Base-by-base conservation (phyloP, 2,329 filamentous ascomycete genomes). In the Ceratocystis smalleyi region DNA sequence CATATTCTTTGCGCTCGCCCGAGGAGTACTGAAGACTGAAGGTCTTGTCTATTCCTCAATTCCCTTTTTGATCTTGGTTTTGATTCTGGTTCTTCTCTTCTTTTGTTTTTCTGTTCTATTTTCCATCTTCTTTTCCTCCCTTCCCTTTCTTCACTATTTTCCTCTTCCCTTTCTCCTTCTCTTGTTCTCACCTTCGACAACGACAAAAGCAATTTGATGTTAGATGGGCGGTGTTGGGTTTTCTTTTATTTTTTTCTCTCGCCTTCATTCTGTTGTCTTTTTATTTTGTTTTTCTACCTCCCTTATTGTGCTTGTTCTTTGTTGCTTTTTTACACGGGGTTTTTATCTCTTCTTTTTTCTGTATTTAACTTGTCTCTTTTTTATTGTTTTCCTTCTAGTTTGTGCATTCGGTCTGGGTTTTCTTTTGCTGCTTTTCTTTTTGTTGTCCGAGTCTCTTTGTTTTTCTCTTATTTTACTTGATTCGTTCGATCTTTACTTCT, bases 241-340 rank as follows among this genome's bases (percentile, higher is more conserved):
- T 51, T 57, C 54, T 54, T 61, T 45, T 43, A 17, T 40, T 65
- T 64, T 61, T 22, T 61, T 62, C 12, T 19, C 49, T 22, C 22
- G 66, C 66, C 68, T 68, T 67, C 68, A 73, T 73, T 71, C 65
- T 64, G 60, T 69, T 72, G 72, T 71, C 71, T 43, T 63, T 68
- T 68, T 67, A 68, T 69, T 73, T 73, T 72, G 65, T 63, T 61
- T 61, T 69, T 73, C 73, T 71, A 71, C 61, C 63, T 62, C 27
- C 43, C 24, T 54, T 12, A 35, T 12, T 35, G 10, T 35, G 32
- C 43, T 19, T 27, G 55, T 54, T 10, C 35, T 27, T 59, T 49
- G 17, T 49, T 54, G 40, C 27, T 24, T 43, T 24, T 43, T 19
- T 40, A n/a, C 15, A 70, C 75, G 70, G 72, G 45, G 67, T 68